Evolutionary conservation across 129 eudicot species (phyloP).

Genomic region (Tanacetum coccineum): DNA sequence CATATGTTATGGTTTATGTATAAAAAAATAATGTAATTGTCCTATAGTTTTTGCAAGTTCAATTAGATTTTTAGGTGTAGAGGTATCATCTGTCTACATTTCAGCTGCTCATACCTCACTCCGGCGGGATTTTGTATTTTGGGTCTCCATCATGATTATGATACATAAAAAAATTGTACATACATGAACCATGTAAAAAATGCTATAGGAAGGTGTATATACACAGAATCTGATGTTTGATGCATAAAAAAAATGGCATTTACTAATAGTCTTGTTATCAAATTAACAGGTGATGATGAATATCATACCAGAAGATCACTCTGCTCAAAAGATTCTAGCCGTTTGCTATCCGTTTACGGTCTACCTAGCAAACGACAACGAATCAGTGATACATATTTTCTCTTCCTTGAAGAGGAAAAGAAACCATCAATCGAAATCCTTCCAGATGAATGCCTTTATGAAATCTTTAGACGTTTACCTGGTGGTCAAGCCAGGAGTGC

Average conservation of each 20-base stretch:
- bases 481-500: slow-evolving; percentile 68
- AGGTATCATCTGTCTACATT: too few relatives aligned
- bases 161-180: too few relatives aligned
- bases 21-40: too few relatives aligned
- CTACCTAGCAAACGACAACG: slow-evolving; percentile 70
- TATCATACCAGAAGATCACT: slow-evolving; percentile 45
- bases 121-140: too few relatives aligned
- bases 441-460: slow-evolving; percentile 91
- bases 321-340: slow-evolving; percentile 56
- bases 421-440: slow-evolving; percentile 66
- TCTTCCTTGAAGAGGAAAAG: slow-evolving; percentile 43
- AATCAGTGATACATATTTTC: slow-evolving; percentile 48
- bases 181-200: neutral
- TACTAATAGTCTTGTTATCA: slow-evolving; percentile 26
- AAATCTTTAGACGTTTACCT: slow-evolving; percentile 74
- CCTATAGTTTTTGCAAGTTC: neutral
- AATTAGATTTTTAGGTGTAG: neutral
- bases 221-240: slow-evolving; percentile 5
- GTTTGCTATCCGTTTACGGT: slow-evolving; percentile 46
- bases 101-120: too few relatives aligned
- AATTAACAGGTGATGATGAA: slow-evolving; percentile 70
- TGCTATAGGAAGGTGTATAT: neutral
- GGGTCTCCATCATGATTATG: slow-evolving; percentile 2
- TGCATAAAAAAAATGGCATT: neutral
- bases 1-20: too few relatives aligned